Evolutionary conservation across 116 monocot species (phyloP).

Genomic region (Iris pallida): DNA sequence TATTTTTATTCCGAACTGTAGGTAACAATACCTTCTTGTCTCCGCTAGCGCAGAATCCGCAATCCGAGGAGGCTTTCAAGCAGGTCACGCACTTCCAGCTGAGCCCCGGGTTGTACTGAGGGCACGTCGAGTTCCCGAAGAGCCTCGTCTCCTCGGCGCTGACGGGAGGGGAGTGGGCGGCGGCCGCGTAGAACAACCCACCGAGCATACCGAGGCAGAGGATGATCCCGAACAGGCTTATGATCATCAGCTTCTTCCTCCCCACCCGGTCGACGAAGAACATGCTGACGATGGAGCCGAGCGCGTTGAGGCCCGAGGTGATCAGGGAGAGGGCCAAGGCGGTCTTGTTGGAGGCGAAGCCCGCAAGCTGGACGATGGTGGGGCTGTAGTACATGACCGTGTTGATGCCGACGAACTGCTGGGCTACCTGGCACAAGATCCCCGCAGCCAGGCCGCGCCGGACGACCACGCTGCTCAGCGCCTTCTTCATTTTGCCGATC

Average conservation of each 20-base stretch:
- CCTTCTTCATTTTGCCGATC: slow-evolving; percentile 26
- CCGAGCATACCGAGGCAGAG: slow-evolving; percentile 47
- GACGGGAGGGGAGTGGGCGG: slow-evolving; percentile 50
- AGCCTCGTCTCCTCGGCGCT: slow-evolving; percentile 29
- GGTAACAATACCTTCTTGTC: slow-evolving; percentile 29
- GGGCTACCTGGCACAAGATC: slow-evolving; percentile 60
- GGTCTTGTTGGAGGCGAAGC: slow-evolving; percentile 80
- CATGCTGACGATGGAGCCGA: slow-evolving; percentile 77
- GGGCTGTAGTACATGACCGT: slow-evolving; percentile 98
- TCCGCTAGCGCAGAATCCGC: slow-evolving; percentile 57
- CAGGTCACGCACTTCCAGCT: slow-evolving; percentile 67
- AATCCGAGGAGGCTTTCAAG: slow-evolving; percentile 43
- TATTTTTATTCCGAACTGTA: too few species aligned
- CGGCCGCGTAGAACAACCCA: slow-evolving; percentile 51
- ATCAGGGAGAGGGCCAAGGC: slow-evolving; percentile 86
- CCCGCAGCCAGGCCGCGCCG: slow-evolving; percentile 58
- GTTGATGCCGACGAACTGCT: slow-evolving; percentile 87
- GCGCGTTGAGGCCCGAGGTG: slow-evolving; percentile 76
- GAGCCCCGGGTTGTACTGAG: slow-evolving; percentile 31
- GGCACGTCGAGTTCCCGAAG: slow-evolving; percentile 48
- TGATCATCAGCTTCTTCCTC: slow-evolving; percentile 56
- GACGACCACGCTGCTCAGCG: slow-evolving; percentile 34
- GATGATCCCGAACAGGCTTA: slow-evolving; percentile 68
- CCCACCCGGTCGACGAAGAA: slow-evolving; percentile 73
- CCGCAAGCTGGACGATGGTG: slow-evolving; percentile 84